These are phyloP conservation scores for Neonectria ditissima DNA, from an alignment of 2,329 filamentous ascomycete species.

Conservation along the genomic window DNA sequence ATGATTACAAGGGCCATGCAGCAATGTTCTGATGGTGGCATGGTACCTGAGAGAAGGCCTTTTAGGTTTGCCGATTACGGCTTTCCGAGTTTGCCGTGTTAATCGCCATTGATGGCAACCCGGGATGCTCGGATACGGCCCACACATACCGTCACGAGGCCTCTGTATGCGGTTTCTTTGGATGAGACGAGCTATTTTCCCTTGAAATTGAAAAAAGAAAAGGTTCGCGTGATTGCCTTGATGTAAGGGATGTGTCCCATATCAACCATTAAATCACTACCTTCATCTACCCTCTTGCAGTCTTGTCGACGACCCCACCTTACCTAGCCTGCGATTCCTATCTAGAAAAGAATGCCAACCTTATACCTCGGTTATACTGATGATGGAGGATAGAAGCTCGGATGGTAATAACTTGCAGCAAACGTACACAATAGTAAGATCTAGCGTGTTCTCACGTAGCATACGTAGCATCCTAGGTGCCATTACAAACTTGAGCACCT, in stretches of 20 bases:
- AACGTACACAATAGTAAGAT: too few relatives aligned
- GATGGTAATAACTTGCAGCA: too few relatives aligned
- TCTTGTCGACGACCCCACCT: not conserved
- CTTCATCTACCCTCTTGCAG: not conserved
- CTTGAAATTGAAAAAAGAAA: too few relatives aligned
- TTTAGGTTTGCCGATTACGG: not conserved
- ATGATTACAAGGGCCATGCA: slow-evolving; percentile 22
- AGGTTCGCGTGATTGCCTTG: not conserved
- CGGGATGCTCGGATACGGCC: not conserved
- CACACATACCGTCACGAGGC: not conserved
- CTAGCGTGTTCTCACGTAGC: too few relatives aligned
- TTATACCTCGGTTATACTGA: too few relatives aligned
- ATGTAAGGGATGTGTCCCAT: not conserved
- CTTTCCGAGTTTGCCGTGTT: not conserved
- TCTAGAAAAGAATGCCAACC: too few relatives aligned
- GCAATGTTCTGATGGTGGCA: not conserved
- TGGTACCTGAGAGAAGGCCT: not conserved
- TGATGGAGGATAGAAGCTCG: too few relatives aligned
- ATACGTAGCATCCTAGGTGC: too few relatives aligned
- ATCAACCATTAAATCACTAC: not conserved
- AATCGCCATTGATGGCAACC: not conserved
- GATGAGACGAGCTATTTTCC: too few relatives aligned
- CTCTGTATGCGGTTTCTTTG: not conserved
- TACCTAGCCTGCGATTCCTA: too few relatives aligned
- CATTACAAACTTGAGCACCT: too few relatives aligned